Conservation (phyloP, 129 eudicot species). For the Helianthus tuberosus region DNA sequence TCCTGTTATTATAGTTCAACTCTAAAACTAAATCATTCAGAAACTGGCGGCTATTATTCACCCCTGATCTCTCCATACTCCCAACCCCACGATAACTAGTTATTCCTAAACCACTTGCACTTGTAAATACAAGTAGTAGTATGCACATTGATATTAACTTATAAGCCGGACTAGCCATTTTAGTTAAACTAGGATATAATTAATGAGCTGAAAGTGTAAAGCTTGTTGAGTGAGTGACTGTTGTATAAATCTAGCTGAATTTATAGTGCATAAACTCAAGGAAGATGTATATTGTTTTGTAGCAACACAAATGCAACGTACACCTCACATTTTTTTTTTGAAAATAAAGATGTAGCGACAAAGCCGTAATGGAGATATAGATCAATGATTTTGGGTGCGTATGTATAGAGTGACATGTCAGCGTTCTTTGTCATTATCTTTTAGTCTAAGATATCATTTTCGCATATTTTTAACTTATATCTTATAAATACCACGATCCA, state of each 20-base stretch:
- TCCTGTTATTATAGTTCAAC: slow-evolving; percentile 38
- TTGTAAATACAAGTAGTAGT: slow-evolving; percentile 31
- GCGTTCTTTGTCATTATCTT: slow-evolving; percentile 17
- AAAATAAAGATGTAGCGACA: slow-evolving; percentile 26
- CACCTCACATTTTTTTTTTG: slow-evolving; percentile 33
- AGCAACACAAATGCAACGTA: slow-evolving; percentile 16
- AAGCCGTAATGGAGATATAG: slow-evolving; percentile 29
- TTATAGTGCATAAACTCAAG: slow-evolving; percentile 35
- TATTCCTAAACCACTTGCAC: slow-evolving; percentile 28
- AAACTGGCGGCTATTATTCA: slow-evolving; percentile 43
- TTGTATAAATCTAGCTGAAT: slow-evolving; percentile 22
- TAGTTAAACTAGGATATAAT: slow-evolving; percentile 1
- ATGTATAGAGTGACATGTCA: slow-evolving; percentile 25
- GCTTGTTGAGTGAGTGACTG: slow-evolving; percentile 23
- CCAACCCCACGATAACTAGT: slow-evolving; percentile 47
- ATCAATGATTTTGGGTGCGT: slow-evolving; percentile 27
- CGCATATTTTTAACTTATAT: neutral
- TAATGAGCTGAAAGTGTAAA: slow-evolving; percentile 6
- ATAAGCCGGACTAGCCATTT: slow-evolving; percentile 45
- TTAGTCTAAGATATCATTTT: neutral
- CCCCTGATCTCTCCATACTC: slow-evolving; percentile 31
- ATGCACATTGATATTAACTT: slow-evolving; percentile 32
- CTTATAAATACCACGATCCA: neutral
- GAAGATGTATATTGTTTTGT: slow-evolving; percentile 19
- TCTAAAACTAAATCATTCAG: slow-evolving; percentile 46